Evolutionary conservation across 805 yeast species (phyloP).

Genomic region (Metschnikowia reukaufii): DNA sequence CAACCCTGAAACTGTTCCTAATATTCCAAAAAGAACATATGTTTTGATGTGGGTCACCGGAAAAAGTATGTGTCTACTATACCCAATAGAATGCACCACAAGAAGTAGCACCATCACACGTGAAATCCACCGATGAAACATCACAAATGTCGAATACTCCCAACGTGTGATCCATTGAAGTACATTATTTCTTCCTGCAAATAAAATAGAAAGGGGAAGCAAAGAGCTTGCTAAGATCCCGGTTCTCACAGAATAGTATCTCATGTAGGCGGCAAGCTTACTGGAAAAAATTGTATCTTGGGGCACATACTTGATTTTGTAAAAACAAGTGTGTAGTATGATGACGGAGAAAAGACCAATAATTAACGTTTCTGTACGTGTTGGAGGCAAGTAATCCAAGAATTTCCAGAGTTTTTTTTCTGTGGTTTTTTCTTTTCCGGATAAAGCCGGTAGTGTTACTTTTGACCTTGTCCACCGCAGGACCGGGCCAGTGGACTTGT

Average conservation of each 20-base stretch:
- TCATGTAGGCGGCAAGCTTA: conserved; percentile 35
- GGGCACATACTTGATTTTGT: conserved; percentile 13
- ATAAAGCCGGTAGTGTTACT: conserved; percentile 42
- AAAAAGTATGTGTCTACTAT: conserved; percentile 7
- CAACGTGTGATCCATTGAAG: conserved; percentile 40
- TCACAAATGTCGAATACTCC: conserved; percentile 50
- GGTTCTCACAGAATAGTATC: conserved; percentile 34
- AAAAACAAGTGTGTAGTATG: conserved; percentile 1
- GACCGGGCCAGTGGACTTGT: conserved; percentile 26
- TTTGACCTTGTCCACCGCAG: conserved; percentile 34
- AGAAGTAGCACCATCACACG: conserved; percentile 45
- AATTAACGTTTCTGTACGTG: conserved; percentile 17
- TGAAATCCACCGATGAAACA: conserved; percentile 59
- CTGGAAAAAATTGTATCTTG: conserved; percentile 17
- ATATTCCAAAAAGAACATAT: conserved; percentile 34
- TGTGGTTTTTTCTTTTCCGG: conserved; percentile 28
- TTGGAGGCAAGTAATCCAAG: conserved; percentile 30
- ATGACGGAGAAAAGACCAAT: conserved; percentile 10
- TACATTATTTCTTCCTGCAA: conserved; percentile 22
- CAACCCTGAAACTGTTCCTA: conserved; percentile 45
- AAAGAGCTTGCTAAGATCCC: conserved; percentile 20
- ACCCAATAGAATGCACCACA: conserved; percentile 38
- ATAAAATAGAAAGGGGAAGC: conserved; percentile 17
- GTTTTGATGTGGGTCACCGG: conserved; percentile 10
- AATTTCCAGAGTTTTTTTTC: conserved; percentile 23